phyloP scores from a whole-genome alignment of 2,329 filamentous ascomycete genomes.

The Fusarium veterinarium region DNA sequence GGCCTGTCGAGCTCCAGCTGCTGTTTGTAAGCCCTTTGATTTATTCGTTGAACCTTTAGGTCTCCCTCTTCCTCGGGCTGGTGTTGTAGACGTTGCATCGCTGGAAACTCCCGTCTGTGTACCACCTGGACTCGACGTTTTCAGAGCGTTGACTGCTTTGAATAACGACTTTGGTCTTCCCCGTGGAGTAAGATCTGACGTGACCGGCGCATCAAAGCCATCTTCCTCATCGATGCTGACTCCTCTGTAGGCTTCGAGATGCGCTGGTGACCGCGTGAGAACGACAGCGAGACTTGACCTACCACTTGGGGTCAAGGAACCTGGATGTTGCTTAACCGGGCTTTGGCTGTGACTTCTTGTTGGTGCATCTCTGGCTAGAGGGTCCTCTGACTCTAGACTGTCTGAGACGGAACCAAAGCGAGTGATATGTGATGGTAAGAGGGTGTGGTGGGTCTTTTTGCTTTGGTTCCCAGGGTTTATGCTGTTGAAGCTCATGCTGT shows the following conservation, averaged over 20 bases:
- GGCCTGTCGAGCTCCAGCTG: conserved; percentile 36
- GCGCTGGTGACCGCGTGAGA: conserved; percentile 27
- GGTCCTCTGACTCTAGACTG: conserved; percentile 38
- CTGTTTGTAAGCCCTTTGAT: conserved; percentile 40
- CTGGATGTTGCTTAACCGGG: conserved; percentile 5
- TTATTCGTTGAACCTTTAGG: conserved; percentile 59
- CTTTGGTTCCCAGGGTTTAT: not conserved
- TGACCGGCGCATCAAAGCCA: conserved; percentile 13
- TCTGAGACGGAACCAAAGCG: conserved; percentile 4
- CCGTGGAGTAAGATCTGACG: conserved; percentile 39
- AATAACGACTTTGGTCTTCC: conserved; percentile 15
- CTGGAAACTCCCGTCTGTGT: conserved; percentile 2
- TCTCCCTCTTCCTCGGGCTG: conserved; percentile 51
- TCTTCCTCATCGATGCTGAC: conserved; percentile 12
- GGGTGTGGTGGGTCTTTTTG: not conserved
- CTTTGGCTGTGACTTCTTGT: conserved; percentile 22
- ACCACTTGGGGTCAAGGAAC: not conserved
- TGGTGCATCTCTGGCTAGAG: conserved; percentile 21
- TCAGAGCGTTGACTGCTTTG: not conserved
- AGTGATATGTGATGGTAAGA: not conserved
- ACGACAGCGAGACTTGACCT: conserved; percentile 36
- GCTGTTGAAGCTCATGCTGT: conserved; percentile 18
- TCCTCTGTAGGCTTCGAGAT: not conserved
- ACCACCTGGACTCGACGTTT: not conserved
- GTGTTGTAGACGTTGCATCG: conserved; percentile 12